Conservation (phyloP, 805 yeast genomes). For the Saturnispora hagleri region DNA sequence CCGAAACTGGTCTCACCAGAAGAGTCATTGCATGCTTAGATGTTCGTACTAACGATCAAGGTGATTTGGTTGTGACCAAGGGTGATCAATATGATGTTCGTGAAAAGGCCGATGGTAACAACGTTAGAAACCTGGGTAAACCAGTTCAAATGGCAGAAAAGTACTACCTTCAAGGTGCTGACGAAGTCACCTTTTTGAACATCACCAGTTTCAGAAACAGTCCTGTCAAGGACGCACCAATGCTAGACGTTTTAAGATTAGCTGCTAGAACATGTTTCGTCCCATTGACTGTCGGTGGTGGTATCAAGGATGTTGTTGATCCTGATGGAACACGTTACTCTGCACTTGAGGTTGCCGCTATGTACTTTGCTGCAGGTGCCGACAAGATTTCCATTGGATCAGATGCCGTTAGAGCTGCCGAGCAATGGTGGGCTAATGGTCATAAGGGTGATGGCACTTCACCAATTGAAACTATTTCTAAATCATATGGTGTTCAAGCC, state of each 20-base stretch:
- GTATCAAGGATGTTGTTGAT: conserved; percentile 83
- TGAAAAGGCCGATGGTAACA: conserved; percentile 47
- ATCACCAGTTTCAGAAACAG: conserved; percentile 94
- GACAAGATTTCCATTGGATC: conserved; percentile 98
- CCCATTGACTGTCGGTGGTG: conserved; percentile 97
- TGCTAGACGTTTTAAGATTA: conserved; percentile 76
- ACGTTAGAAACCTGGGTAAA: conserved; percentile 89
- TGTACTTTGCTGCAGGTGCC: conserved; percentile 94
- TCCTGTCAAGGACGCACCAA: conserved; percentile 88
- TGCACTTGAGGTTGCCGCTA: conserved; percentile 83
- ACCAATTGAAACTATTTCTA: conserved; percentile 89
- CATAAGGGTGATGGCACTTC: conserved; percentile 57
- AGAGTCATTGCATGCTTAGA: conserved; percentile 95
- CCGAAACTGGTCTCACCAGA: conserved; percentile 60
- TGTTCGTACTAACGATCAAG: conserved; percentile 89
- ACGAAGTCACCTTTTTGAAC: conserved; percentile 89
- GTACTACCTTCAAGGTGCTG: conserved; percentile 92
- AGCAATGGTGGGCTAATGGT: conserved; percentile 56
- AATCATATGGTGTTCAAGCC: conserved; percentile 91
- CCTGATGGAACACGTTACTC: conserved; percentile 73
- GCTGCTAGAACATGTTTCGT: conserved; percentile 91
- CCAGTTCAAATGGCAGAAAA: conserved; percentile 91
- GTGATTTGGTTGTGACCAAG: conserved; percentile 94
- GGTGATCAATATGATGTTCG: conserved; percentile 98
- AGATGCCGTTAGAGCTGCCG: conserved; percentile 92